These are phyloP conservation scores for Nigrospora osmanthi DNA, from an alignment of 2,329 filamentous ascomycete species.

Conservation along the genomic window DNA sequence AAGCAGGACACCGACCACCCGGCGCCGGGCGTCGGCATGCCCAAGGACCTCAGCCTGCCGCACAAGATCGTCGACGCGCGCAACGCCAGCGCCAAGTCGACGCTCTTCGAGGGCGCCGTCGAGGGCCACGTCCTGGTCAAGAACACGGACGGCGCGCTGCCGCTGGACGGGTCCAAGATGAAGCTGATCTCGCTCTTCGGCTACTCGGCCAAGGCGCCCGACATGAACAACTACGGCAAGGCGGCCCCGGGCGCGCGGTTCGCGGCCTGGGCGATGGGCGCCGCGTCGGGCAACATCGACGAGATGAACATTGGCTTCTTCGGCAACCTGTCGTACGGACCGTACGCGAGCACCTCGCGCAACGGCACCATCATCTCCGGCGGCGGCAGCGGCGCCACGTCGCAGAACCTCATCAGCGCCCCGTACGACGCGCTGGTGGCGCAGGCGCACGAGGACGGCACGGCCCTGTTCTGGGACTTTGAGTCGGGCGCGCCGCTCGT, in stretches of 20 bases:
- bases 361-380: slow-evolving; percentile 29
- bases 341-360: slow-evolving; percentile 15
- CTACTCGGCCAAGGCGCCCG: slow-evolving; percentile 26
- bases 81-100: slow-evolving; percentile 17
- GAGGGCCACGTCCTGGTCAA: slow-evolving; percentile 31
- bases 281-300: slow-evolving; percentile 5
- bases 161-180: slow-evolving; percentile 37
- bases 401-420: slow-evolving; percentile 25
- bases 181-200: slow-evolving; percentile 34
- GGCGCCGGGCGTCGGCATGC: slow-evolving; percentile 25
- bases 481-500: slow-evolving; percentile 25
- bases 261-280: slow-evolving; percentile 6
- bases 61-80: slow-evolving; percentile 31
- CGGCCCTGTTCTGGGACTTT: slow-evolving; percentile 36
- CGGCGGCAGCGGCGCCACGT: slow-evolving; percentile 29
- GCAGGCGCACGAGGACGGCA: slow-evolving; percentile 31
- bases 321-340: slow-evolving; percentile 8
- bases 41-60: slow-evolving; percentile 19
- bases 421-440: slow-evolving; percentile 29
- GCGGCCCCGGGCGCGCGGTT: slow-evolving; percentile 33
- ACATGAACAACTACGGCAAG: slow-evolving; percentile 26
- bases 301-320: slow-evolving; percentile 11
- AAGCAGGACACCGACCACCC: slow-evolving; percentile 21
- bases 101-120: slow-evolving; percentile 25
- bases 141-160: slow-evolving; percentile 34